These are phyloP conservation scores for Ochetophila trinervis DNA, from an alignment of 306 rosid species.

Conservation along the genomic window DNA sequence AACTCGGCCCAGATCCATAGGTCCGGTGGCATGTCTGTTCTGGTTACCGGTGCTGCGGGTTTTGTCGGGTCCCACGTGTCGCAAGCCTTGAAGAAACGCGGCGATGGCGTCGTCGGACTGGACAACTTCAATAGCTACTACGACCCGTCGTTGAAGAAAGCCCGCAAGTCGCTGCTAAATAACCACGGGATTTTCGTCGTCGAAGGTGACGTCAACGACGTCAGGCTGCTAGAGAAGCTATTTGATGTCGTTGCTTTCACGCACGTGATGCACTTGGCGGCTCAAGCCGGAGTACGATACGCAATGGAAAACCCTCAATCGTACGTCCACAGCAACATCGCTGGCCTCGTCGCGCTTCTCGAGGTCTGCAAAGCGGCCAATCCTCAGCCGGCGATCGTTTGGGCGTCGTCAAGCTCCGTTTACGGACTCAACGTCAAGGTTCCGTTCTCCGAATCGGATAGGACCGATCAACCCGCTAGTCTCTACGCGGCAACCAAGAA, in stretches of 20 bases:
- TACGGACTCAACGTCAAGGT: conserved; percentile 73
- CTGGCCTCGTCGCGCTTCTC: conserved; percentile 76
- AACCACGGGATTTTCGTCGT: conserved; percentile 54
- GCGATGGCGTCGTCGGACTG: conserved; percentile 82
- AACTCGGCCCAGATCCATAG: conserved; percentile 69
- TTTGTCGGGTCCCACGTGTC: conserved; percentile 80
- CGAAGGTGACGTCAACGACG: conserved; percentile 75
- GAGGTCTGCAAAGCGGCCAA: conserved; percentile 70
- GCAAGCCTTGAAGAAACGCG: conserved; percentile 58
- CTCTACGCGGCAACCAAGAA: conserved; percentile 87
- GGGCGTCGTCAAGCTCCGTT: conserved; percentile 91
- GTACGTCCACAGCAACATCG: conserved; percentile 85
- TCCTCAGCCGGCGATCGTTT: conserved; percentile 72
- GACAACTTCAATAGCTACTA: conserved; percentile 83
- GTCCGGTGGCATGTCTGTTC: conserved; percentile 63
- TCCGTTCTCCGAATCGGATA: conserved; percentile 68
- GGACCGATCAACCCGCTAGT: conserved; percentile 69
- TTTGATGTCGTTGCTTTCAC: conserved; percentile 78
- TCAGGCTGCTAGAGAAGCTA: conserved; percentile 54
- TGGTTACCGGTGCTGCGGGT: conserved; percentile 77
- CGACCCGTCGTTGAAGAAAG: conserved; percentile 73
- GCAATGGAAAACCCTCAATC: conserved; percentile 91
- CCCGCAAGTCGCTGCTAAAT: conserved; percentile 47
- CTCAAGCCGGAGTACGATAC: conserved; percentile 89
- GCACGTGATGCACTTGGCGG: conserved; percentile 88